phyloP scores from a whole-genome alignment of 139 green algal genomes.

The Zygnema cylindricum region DNA sequence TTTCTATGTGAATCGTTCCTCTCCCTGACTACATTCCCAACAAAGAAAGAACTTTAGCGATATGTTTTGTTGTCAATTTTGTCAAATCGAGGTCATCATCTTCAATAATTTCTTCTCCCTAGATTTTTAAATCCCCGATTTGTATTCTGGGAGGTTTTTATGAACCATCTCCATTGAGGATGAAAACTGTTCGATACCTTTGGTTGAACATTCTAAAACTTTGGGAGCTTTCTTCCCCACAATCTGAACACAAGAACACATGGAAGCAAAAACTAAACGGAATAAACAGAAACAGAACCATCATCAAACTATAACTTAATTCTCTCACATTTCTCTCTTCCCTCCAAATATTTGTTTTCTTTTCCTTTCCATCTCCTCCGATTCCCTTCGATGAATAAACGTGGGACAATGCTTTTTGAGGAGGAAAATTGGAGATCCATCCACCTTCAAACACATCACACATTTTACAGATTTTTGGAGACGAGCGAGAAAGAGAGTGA shows the following conservation, averaged over 20 bases:
- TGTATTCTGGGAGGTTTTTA: constrained; percentile 72
- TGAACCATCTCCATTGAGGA: constrained; percentile 69
- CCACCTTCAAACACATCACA: too few relatives aligned
- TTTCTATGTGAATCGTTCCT: too few relatives aligned
- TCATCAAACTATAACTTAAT: too few relatives aligned
- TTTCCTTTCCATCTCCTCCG: too few relatives aligned
- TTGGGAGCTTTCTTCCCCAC: constrained; percentile 51
- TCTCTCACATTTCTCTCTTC: too few relatives aligned
- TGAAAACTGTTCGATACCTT: constrained; percentile 75
- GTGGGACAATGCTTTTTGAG: too few relatives aligned
- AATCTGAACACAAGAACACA: constrained; percentile 50
- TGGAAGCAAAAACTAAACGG: not conserved
- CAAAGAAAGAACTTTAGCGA: constrained; percentile 77
- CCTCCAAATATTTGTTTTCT: too few relatives aligned
- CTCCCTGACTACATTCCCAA: constrained; percentile 95
- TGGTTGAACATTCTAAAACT: constrained; percentile 62
- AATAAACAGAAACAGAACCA: too few relatives aligned
- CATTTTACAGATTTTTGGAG: too few relatives aligned
- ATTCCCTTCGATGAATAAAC: too few relatives aligned
- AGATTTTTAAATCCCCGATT: constrained; percentile 94
- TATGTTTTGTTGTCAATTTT: constrained; percentile 85
- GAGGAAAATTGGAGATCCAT: too few relatives aligned
- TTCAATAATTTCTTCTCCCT: constrained; percentile 25
- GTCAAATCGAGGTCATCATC: constrained; percentile 75
- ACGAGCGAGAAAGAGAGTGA: too few relatives aligned